Percentiles rank a stretch among this genome's conserved stretches.
Conservation (phyloP, 345 rosid genomes). For the Physaria fendleri region DNA sequence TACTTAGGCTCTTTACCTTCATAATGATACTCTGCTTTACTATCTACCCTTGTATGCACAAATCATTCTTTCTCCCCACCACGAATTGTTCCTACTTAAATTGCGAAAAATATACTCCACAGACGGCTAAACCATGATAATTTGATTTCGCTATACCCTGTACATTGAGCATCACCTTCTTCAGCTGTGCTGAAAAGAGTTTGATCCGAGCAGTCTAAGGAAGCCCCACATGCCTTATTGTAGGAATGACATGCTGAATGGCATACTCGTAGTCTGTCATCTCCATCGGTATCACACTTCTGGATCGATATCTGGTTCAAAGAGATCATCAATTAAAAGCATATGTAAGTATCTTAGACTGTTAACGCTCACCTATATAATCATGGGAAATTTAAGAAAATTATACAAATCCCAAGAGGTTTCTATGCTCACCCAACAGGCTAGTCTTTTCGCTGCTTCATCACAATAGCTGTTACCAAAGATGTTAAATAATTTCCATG, state of each 20-base stretch:
- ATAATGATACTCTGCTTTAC: slow-evolving; percentile 15
- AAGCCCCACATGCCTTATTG: slow-evolving; percentile 90
- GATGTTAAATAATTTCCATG: slow-evolving; percentile 71
- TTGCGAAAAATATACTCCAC: slow-evolving; percentile 31
- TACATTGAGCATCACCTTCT: slow-evolving; percentile 79
- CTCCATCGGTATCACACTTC: slow-evolving; percentile 86
- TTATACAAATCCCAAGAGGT: neutral
- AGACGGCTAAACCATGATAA: slow-evolving; percentile 49
- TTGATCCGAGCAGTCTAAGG: slow-evolving; percentile 93
- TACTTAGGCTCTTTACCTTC: slow-evolving; percentile 4
- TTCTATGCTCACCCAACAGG: slow-evolving; percentile 83
- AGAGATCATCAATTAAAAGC: slow-evolving; percentile 2
- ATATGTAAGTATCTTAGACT: neutral
- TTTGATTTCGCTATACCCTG: slow-evolving; percentile 60
- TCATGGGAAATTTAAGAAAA: neutral
- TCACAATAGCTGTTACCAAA: slow-evolving; percentile 78
- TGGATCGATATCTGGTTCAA: slow-evolving; percentile 85
- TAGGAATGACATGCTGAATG: slow-evolving; percentile 92
- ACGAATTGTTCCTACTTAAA: slow-evolving; percentile 17
- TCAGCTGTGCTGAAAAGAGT: slow-evolving; percentile 84
- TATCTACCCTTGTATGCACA: slow-evolving; percentile 30
- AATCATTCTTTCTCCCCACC: neutral
- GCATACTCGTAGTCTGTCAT: slow-evolving; percentile 90
- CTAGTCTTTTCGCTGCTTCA: slow-evolving; percentile 81
- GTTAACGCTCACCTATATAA: neutral